Evolutionary conservation across 2,329 filamentous ascomycete species (phyloP), one percentile per base, ranked within the genome.

Genomic region (Calonectria ilicicola): DNA sequence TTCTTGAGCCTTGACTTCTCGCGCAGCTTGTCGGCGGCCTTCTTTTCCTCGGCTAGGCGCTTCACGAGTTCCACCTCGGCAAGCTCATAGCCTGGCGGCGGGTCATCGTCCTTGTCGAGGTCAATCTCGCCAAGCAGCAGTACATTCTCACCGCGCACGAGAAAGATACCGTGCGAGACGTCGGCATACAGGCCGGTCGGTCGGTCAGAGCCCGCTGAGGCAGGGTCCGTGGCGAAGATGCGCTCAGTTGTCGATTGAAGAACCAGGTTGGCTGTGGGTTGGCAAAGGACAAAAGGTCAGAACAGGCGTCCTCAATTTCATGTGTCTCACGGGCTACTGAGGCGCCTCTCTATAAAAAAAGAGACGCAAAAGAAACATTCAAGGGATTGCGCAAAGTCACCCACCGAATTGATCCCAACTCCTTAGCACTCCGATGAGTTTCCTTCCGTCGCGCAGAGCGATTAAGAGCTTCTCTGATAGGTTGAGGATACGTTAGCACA

Each of bases 321-420:
- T 42, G 44, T 42, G 44, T 42, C 29, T 35, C 53, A 58, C 53
- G 35, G 35, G 21, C 27, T 63, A 40, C 29, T 19, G 47, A 32
- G 14, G 14, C 27, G 19, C 47, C n/a, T 67, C 23, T n/a, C 21
- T 42, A 58, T 26, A 17, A 21, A n/a, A 17, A 21, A n/a, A 69
- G 32, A 29, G 53, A 32, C 17, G 6, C 23, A 46, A n/a, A 21
- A 32, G n/a, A 44, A 27, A 47, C 27, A 35, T 40, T 23, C 49
- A 51, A 40, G 58, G 53, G 53, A 19, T 56, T 26, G 56, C 38
- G 70, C 65, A 67, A 62, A 23, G 26, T 44, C 47, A 84, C 88
- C 80, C 92, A 98, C 96, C 96, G 82, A 98, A 98, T 85, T 99
- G 97, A 85, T 99, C 97, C 95, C 97, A 99, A 79, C 95, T 98